A percentile compares a stretch with the other conserved stretches of the same genome.
These are phyloP conservation scores for Striga asiatica DNA, from an alignment of 257 asterid species.

Conservation along the genomic window DNA sequence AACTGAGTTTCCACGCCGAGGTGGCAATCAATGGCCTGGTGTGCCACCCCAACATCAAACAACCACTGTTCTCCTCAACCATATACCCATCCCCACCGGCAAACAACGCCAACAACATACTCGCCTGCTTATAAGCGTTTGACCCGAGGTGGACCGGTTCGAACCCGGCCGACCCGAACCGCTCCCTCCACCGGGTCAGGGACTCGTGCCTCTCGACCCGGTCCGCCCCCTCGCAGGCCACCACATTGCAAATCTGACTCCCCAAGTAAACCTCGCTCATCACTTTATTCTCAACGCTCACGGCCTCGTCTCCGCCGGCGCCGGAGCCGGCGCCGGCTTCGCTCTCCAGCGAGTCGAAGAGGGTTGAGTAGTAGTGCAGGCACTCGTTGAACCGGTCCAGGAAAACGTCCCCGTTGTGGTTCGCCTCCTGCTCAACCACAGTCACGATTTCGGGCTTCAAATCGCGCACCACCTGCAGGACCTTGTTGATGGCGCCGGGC, in stretches of 20 bases:
- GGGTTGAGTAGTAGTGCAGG: constrained; percentile 73
- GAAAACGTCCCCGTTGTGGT: constrained; percentile 60
- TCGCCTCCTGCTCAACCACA: constrained; percentile 86
- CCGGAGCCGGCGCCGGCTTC: constrained; percentile 35
- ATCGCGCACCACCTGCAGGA: constrained; percentile 40
- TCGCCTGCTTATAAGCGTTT: constrained; percentile 75
- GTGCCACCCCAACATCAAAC: constrained; percentile 93
- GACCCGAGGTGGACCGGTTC: constrained; percentile 67
- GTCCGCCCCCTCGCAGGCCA: constrained; percentile 78
- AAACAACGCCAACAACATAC: constrained; percentile 62
- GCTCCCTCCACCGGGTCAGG: constrained; percentile 53
- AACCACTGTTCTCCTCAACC: constrained; percentile 75
- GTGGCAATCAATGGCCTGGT: constrained; percentile 80
- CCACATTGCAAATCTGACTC: constrained; percentile 77
- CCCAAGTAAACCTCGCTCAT: constrained; percentile 87
- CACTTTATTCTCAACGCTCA: constrained; percentile 56
- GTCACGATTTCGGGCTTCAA: constrained; percentile 65
- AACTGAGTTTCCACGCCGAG: constrained; percentile 72
- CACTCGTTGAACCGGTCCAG: constrained; percentile 80
- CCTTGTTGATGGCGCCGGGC: constrained; percentile 55
- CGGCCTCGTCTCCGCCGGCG: constrained; percentile 23
- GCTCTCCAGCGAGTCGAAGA: constrained; percentile 77
- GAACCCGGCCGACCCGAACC: constrained; percentile 48
- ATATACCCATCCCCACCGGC: constrained; percentile 84
- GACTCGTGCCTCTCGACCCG: constrained; percentile 92